These are phyloP conservation scores for Yarrowia galli DNA, from an alignment of 1,139 yeast species.

Conservation along the genomic window DNA sequence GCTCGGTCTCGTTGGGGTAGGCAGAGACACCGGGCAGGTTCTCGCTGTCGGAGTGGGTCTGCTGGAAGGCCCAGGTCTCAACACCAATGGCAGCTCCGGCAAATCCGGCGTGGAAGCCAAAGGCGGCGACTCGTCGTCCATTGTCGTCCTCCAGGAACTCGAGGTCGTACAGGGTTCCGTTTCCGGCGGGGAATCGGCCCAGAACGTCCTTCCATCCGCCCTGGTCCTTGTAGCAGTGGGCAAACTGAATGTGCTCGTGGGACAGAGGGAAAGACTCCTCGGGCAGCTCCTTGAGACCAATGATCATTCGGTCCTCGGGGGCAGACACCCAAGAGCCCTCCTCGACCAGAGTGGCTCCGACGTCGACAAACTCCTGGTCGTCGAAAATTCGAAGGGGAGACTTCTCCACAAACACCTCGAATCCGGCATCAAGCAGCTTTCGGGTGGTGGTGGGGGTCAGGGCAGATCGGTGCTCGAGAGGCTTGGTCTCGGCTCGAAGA, in stretches of 20 bases:
- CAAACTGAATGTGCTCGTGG: constrained; percentile 97
- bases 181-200: constrained; percentile 86
- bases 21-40: constrained; percentile 72
- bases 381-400: constrained; percentile 82
- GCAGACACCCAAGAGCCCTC: constrained; percentile 93
- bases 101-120: constrained; percentile 97
- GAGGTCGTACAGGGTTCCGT: constrained; percentile 87
- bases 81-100: constrained; percentile 98
- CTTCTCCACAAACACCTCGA: constrained; percentile 85
- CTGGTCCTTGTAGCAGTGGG: constrained; percentile 97
- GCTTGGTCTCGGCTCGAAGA: constrained; percentile 96
- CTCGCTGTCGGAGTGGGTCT: constrained; percentile 67
- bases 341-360: constrained; percentile 88
- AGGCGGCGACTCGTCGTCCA: constrained; percentile 99
- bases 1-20: constrained; percentile 77
- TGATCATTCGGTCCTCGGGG: constrained; percentile 85
- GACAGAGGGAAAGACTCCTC: constrained; percentile 92
- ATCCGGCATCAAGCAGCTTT: constrained; percentile 85
- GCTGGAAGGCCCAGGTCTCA: constrained; percentile 93
- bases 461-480: constrained; percentile 96
- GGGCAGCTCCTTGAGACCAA: constrained; percentile 95
- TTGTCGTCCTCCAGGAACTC: constrained; percentile 93
- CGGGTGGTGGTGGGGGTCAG: constrained; percentile 91
- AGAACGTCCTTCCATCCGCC: constrained; percentile 96
- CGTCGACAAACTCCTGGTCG: constrained; percentile 72